Percentiles rank a stretch among this genome's conserved stretches.
phyloP scores from a whole-genome alignment of 208 protist species.

The Trypanosoma lewisi region DNA sequence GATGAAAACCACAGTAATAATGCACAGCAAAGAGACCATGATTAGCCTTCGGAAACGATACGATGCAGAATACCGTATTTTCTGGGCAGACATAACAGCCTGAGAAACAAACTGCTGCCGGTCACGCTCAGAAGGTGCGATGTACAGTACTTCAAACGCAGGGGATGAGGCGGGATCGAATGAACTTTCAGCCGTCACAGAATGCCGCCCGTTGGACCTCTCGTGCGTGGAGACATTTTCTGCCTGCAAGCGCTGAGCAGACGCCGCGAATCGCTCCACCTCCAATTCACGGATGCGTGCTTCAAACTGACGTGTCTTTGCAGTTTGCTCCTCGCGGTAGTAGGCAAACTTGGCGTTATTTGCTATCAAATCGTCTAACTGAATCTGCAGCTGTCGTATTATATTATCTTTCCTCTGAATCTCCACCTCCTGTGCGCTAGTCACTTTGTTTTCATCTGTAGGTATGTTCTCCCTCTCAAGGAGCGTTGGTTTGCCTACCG shows the following conservation, averaged over 20 bases:
- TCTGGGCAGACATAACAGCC: slow-evolving; percentile 12
- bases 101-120: slow-evolving; percentile 23
- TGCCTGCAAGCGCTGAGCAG: background rate
- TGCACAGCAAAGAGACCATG: slow-evolving; percentile 3
- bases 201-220: background rate
- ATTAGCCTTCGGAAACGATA: slow-evolving; percentile 4
- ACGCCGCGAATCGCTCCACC: slow-evolving; percentile 1
- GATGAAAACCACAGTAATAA: slow-evolving; percentile 13
- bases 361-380: slow-evolving; percentile 19
- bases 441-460: background rate
- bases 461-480: slow-evolving; percentile 14
- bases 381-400: slow-evolving; percentile 13
- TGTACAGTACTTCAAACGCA: slow-evolving; percentile 13
- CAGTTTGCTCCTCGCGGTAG: slow-evolving; percentile 17
- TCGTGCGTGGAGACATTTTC: background rate
- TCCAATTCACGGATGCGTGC: slow-evolving; percentile 20
- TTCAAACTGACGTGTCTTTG: slow-evolving; percentile 11
- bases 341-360: slow-evolving; percentile 18
- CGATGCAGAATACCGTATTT: slow-evolving; percentile 2
- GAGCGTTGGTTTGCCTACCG: background rate
- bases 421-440: slow-evolving; percentile 1
- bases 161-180: background rate
- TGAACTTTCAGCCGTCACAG: background rate
- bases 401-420: slow-evolving; percentile 4
- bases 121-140: slow-evolving; percentile 12